phyloP scores from a whole-genome alignment of 1,284 basidiomycete species.

The Boletus semigastroideus region DNA sequence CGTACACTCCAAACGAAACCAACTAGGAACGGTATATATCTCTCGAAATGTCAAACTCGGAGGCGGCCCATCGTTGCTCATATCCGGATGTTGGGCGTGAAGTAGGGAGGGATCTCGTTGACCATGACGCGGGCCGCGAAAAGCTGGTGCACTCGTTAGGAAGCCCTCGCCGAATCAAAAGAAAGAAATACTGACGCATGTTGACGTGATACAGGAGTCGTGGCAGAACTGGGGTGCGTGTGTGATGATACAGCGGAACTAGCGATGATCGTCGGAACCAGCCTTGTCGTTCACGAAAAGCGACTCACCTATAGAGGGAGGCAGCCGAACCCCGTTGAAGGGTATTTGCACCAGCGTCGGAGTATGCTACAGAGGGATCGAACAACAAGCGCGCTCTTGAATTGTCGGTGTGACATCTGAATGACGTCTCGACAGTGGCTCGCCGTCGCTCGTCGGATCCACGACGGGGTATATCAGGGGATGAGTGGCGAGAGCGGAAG shows the following conservation, averaged over 20 bases:
- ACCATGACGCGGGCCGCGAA: slow-evolving; percentile 8
- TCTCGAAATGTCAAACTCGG: slow-evolving; percentile 25
- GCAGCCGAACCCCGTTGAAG: slow-evolving; percentile 27
- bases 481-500: slow-evolving; percentile 1
- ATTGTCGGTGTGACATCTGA: slow-evolving; percentile 6
- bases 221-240: slow-evolving; percentile 18
- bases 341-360: slow-evolving; percentile 11
- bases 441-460: slow-evolving; percentile 6
- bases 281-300: not conserved
- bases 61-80: slow-evolving; percentile 28
- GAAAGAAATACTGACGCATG: slow-evolving; percentile 21
- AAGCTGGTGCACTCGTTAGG: slow-evolving; percentile 14
- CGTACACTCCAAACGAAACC: not conserved
- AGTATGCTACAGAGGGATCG: slow-evolving; percentile 51
- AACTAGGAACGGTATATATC: slow-evolving; percentile 19
- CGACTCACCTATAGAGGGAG: slow-evolving; percentile 57
- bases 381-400: slow-evolving; percentile 21
- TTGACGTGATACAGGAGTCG: slow-evolving; percentile 7
- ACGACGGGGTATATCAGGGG: slow-evolving; percentile 2
- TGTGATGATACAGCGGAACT: slow-evolving; percentile 53
- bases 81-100: slow-evolving; percentile 6
- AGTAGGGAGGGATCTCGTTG: slow-evolving; percentile 2
- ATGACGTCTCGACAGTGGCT: slow-evolving; percentile 8
- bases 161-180: not conserved
- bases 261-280: slow-evolving; percentile 4